Percentiles rank a stretch among this genome's conserved stretches.
These are phyloP conservation scores for Fusarium sp. DNA, from an alignment of 2,329 filamentous ascomycete genomes.

Conservation along the genomic window DNA sequence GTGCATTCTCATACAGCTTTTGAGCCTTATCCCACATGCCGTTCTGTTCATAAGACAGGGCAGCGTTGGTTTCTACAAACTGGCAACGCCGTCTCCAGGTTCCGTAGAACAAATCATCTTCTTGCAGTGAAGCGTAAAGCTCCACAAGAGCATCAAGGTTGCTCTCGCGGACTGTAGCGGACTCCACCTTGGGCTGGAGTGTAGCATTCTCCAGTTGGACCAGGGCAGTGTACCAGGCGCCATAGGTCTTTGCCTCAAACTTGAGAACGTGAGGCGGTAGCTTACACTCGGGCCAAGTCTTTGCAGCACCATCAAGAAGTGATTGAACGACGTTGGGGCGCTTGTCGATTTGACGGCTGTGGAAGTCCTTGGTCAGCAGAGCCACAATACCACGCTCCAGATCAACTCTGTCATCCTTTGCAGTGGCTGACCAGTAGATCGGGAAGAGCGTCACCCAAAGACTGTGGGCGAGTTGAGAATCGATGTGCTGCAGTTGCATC, in stretches of 20 bases:
- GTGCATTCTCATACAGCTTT: conserved; percentile 94
- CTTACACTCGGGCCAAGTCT: conserved; percentile 88
- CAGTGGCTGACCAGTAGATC: conserved; percentile 91
- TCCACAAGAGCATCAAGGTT: conserved; percentile 97
- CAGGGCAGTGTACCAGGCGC: conserved; percentile 96
- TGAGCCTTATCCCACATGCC: conserved; percentile 99
- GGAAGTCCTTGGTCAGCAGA: conserved; percentile 94
- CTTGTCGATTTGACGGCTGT: conserved; percentile 93
- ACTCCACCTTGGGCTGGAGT: conserved; percentile 87
- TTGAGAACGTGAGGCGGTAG: conserved; percentile 97
- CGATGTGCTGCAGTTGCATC: conserved; percentile 91
- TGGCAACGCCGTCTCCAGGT: conserved; percentile 96
- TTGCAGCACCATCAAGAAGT: conserved; percentile 88
- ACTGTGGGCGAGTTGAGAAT: conserved; percentile 85
- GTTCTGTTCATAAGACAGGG: conserved; percentile 97
- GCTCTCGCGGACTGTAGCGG: conserved; percentile 88
- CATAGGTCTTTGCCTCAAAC: conserved; percentile 92
- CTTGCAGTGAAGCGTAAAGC: conserved; percentile 89
- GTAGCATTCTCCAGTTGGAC: conserved; percentile 92
- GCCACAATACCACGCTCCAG: conserved; percentile 93
- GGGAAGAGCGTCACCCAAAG: conserved; percentile 95
- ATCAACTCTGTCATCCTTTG: conserved; percentile 89
- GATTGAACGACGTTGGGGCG: conserved; percentile 96
- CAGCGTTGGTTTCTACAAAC: conserved; percentile 97
- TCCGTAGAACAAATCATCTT: conserved; percentile 97